These are phyloP conservation scores for Naganishia vaughanmartiniae DNA, from an alignment of 768 basidiomycete species.

Conservation along the genomic window DNA sequence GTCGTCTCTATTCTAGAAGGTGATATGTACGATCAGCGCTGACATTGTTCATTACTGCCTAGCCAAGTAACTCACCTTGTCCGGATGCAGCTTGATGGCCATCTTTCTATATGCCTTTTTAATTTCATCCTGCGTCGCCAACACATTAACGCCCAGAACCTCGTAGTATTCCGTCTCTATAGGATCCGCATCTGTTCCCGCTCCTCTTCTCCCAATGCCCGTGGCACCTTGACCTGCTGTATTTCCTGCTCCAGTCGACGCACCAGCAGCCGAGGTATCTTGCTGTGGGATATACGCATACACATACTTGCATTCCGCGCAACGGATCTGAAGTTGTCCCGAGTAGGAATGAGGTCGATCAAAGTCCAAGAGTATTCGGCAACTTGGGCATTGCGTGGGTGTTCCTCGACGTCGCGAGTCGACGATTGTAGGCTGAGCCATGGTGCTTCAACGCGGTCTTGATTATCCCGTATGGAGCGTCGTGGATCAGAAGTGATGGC, in stretches of 20 bases:
- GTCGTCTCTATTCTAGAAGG: constrained; percentile 45
- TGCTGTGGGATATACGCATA: constrained; percentile 24
- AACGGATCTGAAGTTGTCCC: constrained; percentile 46
- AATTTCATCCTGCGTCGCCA: constrained; percentile 48
- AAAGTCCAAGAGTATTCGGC: constrained; percentile 45
- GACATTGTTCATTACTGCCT: background rate
- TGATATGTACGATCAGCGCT: background rate
- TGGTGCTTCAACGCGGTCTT: background rate
- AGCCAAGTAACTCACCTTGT: constrained; percentile 37
- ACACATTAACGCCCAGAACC: constrained; percentile 45
- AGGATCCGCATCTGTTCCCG: constrained; percentile 48
- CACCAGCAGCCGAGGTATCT: constrained; percentile 2
- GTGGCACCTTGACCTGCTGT: constrained; percentile 20
- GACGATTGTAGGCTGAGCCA: constrained; percentile 43
- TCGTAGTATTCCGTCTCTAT: constrained; percentile 52
- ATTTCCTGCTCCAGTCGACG: constrained; percentile 5
- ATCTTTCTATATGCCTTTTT: constrained; percentile 51
- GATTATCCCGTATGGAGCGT: background rate
- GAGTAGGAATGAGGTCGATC: constrained; percentile 48
- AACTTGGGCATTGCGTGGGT: constrained; percentile 48
- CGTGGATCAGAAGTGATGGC: background rate
- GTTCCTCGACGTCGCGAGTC: constrained; percentile 48
- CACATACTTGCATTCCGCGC: constrained; percentile 38
- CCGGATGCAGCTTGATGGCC: constrained; percentile 51
- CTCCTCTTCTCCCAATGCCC: constrained; percentile 28